These are phyloP conservation scores for Pilatotrama ljubarskyi DNA, from an alignment of 768 basidiomycete genomes.

Conservation along the genomic window DNA sequence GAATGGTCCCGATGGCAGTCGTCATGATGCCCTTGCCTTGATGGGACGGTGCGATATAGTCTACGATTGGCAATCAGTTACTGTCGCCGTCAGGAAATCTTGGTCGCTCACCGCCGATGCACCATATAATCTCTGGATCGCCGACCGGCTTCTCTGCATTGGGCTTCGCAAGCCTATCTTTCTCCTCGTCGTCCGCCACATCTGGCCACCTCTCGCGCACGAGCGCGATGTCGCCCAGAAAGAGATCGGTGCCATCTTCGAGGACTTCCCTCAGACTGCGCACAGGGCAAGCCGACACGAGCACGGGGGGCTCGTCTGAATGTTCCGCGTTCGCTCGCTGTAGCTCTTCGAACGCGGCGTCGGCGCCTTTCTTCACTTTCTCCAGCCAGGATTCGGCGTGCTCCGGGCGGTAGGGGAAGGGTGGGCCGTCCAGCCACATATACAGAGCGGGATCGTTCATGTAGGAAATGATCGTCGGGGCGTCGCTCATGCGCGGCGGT, in stretches of 20 bases:
- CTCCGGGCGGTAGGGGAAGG: conserved; percentile 51
- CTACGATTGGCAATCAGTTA: conserved; percentile 25
- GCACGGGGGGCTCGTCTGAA: conserved; percentile 25
- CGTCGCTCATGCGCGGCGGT: conserved; percentile 52
- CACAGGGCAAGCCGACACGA: conserved; percentile 51
- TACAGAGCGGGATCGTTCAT: conserved; percentile 54
- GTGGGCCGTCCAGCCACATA: conserved; percentile 46
- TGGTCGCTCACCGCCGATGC: conserved; percentile 53
- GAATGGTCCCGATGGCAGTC: conserved; percentile 53
- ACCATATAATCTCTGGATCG: conserved; percentile 60
- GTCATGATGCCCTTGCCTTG: conserved; percentile 76
- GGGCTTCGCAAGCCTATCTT: conserved; percentile 35
- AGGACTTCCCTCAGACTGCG: conserved; percentile 52
- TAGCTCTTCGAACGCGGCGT: conserved; percentile 36
- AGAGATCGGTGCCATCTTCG: conserved; percentile 53
- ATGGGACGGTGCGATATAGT: conserved; percentile 59
- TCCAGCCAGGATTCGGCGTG: conserved; percentile 43
- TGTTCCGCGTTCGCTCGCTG: conserved; percentile 23
- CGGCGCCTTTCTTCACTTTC: conserved; percentile 31
- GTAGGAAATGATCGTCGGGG: conserved; percentile 34
- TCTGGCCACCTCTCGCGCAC: conserved; percentile 33
- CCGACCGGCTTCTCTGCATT: conserved; percentile 46
- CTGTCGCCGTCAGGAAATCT: not conserved
- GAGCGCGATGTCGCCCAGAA: conserved; percentile 48
- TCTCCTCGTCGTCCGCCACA: conserved; percentile 39